Conservation (phyloP, 1,284 basidiomycete genomes). For the Tylopilus sp. region DNA sequence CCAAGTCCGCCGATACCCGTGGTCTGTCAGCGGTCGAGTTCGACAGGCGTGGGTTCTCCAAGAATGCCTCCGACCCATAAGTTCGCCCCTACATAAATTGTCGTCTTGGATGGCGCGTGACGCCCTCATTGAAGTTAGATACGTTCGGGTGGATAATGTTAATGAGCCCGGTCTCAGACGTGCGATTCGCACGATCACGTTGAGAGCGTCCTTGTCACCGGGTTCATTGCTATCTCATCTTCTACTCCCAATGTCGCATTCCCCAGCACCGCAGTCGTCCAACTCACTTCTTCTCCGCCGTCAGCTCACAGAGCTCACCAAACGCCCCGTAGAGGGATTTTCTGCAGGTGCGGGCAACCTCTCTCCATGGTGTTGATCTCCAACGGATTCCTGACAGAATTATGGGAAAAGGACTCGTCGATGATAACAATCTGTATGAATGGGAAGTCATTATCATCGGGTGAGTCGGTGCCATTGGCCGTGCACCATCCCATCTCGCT, state of each 20-base stretch:
- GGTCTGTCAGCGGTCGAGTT: too few relatives aligned
- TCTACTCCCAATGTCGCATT: conserved; percentile 44
- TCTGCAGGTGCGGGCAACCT: conserved; percentile 66
- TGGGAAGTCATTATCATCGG: conserved; percentile 94
- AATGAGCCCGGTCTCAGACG: too few relatives aligned
- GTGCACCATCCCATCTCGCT: conserved; percentile 11
- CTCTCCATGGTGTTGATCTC: conserved; percentile 23
- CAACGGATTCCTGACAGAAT: conserved; percentile 32
- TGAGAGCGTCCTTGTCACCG: not conserved
- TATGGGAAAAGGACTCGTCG: conserved; percentile 70
- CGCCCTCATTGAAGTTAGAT: too few relatives aligned
- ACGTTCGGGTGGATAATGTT: too few relatives aligned
- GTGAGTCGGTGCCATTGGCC: conserved; percentile 44
- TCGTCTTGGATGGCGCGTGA: too few relatives aligned
- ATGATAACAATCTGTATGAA: conserved; percentile 89
- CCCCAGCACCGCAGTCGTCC: conserved; percentile 43
- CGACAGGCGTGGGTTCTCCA: too few relatives aligned
- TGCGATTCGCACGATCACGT: conserved; percentile 26
- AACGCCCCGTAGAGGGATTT: conserved; percentile 90
- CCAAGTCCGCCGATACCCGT: too few relatives aligned
- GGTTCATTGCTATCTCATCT: not conserved
- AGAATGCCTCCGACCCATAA: too few relatives aligned
- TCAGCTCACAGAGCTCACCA: conserved; percentile 83
- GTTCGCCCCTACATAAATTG: too few relatives aligned
- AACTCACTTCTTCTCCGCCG: conserved; percentile 75